Percentiles rank a stretch among this genome's conserved stretches.
Evolutionary conservation across 371 early-diverging fungal genomes (phyloP).

Genomic region (Mortierella polycephala): DNA sequence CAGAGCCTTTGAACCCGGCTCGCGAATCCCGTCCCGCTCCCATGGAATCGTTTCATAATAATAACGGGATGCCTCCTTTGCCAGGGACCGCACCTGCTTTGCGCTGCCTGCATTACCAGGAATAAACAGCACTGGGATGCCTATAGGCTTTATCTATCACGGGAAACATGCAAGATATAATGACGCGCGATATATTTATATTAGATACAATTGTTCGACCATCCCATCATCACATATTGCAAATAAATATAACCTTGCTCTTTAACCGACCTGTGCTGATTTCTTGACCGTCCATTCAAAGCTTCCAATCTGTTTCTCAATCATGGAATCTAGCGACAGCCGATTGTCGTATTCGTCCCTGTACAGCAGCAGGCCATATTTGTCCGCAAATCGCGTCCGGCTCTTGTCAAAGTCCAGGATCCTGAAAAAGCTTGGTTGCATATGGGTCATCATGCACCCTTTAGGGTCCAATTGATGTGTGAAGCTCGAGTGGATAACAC

Average conservation of each 20-base stretch:
- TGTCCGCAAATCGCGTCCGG: constrained; percentile 76
- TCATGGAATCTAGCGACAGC: not conserved
- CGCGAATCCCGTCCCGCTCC: constrained; percentile 34
- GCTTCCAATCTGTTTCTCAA: constrained; percentile 6
- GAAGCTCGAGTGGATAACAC: constrained; percentile 63
- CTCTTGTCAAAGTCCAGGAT: constrained; percentile 71
- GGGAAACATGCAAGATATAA: not conserved
- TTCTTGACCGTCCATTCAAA: constrained; percentile 18
- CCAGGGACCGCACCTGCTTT: constrained; percentile 89
- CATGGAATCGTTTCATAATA: constrained; percentile 61
- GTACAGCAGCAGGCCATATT: constrained; percentile 84
- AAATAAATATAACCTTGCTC: not conserved
- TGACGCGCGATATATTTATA: not conserved
- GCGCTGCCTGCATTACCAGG: constrained; percentile 96
- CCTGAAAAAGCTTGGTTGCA: constrained; percentile 80
- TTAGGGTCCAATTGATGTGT: constrained; percentile 71
- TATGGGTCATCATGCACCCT: constrained; percentile 84
- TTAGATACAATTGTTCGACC: not conserved
- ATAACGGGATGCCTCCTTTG: constrained; percentile 72
- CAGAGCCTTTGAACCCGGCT: constrained; percentile 61
- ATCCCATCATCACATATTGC: not conserved
- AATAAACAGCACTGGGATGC: constrained; percentile 91
- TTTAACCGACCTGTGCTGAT: constrained; percentile 24
- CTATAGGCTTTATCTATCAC: constrained; percentile 57
- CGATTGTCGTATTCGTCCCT: constrained; percentile 73